Base-by-base conservation (phyloP, 2,329 filamentous ascomycete genomes). In the Calycina herbarum region DNA sequence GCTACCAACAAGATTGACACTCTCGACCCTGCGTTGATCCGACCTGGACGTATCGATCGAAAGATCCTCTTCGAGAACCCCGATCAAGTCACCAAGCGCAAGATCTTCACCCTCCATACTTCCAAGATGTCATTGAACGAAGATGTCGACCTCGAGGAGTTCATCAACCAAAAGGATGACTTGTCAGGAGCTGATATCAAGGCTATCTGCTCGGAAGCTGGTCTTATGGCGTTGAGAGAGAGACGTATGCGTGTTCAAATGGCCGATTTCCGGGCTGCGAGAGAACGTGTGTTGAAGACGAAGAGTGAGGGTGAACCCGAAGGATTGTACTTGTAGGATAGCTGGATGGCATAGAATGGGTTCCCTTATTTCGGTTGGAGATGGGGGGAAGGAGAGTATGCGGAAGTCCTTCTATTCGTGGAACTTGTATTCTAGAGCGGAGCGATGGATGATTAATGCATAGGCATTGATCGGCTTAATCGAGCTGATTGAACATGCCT, bases 1-100 rank as follows among this genome's bases (percentile, higher is more conserved):
- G 96, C 95, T 13, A 99, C 95, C 72, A 99, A 99, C 88, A 99
- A 99, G 87, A 99, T 99, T 72, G 96, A 99, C 73, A 96, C 93
- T 3, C 85, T 99, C 33, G 96, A 99, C 76, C 95, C 95, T 64
- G 95, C 95, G 20, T 84, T 99, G 72, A 99, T 99, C 76, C 90
- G 95, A 72, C 95, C 95, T 57, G 95, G 95, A 70, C 94, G 95
- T 85, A 99, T 99, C 78, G 95, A 99, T 79, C 90, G 95, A 74
- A 99, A 99, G 86, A 99, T 99, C 69, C 80, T 89, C 68, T 92
- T 89, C 75, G 85, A 87, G 78, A 85, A 89, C 74, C 82, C 81
- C 57, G 82, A 88, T 79, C 89, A 97, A 84, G 94, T 94, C 80
- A 99, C 95, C 65, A 89, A 89, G 81, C 86, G 94, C 84, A 99